Conservation (phyloP, 164 flowering plant genomes). For the Taxillus chinensis region DNA sequence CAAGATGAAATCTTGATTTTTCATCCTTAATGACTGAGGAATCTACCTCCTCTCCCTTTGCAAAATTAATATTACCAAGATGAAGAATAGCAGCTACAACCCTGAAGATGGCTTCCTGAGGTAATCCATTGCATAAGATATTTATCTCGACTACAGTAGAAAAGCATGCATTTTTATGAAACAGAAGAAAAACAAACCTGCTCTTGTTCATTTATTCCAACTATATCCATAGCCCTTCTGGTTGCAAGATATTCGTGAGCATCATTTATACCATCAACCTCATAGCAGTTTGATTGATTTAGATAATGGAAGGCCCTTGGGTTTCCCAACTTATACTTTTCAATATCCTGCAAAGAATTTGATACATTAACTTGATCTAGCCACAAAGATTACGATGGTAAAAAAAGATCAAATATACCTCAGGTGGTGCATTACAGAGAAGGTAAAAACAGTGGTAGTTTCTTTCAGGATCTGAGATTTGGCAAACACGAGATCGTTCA, state of each 20-base stretch:
- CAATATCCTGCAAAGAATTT: conserved; percentile 35
- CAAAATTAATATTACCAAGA: conserved; percentile 88
- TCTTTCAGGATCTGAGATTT: conserved; percentile 73
- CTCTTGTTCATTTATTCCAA: conserved; percentile 89
- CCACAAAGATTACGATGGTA: not conserved
- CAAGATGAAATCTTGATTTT: conserved; percentile 79
- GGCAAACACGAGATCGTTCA: conserved; percentile 84
- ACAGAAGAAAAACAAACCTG: conserved; percentile 45
- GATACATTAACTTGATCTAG: not conserved
- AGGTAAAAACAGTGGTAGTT: conserved; percentile 84
- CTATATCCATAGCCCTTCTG: conserved; percentile 96
- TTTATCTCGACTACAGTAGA: not conserved
- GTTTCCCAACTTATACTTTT: conserved; percentile 56
- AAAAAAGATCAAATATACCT: conserved; percentile 31
- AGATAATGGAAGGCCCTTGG: conserved; percentile 79
- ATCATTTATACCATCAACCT: conserved; percentile 80
- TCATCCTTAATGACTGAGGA: conserved; percentile 96
- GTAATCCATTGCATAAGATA: not conserved
- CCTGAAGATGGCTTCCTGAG: conserved; percentile 91
- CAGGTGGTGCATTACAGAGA: conserved; percentile 77
- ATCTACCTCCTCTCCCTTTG: conserved; percentile 85
- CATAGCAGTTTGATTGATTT: conserved; percentile 80
- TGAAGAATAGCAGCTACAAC: conserved; percentile 98
- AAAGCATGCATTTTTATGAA: not conserved
- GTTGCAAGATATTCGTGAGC: conserved; percentile 86